Conservation (phyloP, 106 monocot genomes). For the Ottelia alismoides region DNA sequence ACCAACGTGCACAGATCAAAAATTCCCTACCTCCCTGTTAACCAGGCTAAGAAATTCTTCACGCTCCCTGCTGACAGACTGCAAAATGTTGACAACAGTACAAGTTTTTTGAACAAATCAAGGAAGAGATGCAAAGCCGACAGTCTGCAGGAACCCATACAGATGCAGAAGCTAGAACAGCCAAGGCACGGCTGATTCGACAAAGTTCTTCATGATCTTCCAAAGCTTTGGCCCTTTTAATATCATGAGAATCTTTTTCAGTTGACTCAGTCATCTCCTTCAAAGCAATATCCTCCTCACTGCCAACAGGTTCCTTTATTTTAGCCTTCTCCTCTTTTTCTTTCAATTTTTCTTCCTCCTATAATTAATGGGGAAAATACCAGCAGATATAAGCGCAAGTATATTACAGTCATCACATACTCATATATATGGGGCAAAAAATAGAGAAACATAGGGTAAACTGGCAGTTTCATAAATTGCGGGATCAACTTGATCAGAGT, state of each 20-base stretch:
- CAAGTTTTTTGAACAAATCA: background rate
- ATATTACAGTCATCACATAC: too few relatives aligned
- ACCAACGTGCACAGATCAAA: too few relatives aligned
- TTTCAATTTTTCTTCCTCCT: slow-evolving; percentile 70
- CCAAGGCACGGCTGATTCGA: slow-evolving; percentile 61
- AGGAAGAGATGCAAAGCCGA: background rate
- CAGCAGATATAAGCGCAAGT: too few relatives aligned
- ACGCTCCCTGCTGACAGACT: slow-evolving; percentile 76
- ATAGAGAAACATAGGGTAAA: too few relatives aligned
- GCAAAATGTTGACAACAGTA: slow-evolving; percentile 5
- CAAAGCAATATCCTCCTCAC: slow-evolving; percentile 44
- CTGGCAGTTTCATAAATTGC: too few relatives aligned
- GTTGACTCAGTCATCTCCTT: slow-evolving; percentile 47
- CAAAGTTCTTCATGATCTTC: slow-evolving; percentile 62
- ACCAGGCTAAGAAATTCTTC: slow-evolving; percentile 64
- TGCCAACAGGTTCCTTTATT: slow-evolving; percentile 22
- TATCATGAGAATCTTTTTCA: slow-evolving; percentile 32
- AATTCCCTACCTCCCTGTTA: slow-evolving; percentile 81
- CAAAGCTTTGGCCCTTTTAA: slow-evolving; percentile 20
- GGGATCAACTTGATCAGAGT: too few relatives aligned
- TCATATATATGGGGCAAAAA: too few relatives aligned
- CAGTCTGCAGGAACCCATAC: slow-evolving; percentile 16
- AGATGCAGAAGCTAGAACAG: slow-evolving; percentile 80
- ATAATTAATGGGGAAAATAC: background rate
- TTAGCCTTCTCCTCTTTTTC: slow-evolving; percentile 54